Percentiles rank a stretch among this genome's conserved stretches.
phyloP scores from a whole-genome alignment of 2,329 filamentous ascomycete species.

The Neurospora crassa region DNA sequence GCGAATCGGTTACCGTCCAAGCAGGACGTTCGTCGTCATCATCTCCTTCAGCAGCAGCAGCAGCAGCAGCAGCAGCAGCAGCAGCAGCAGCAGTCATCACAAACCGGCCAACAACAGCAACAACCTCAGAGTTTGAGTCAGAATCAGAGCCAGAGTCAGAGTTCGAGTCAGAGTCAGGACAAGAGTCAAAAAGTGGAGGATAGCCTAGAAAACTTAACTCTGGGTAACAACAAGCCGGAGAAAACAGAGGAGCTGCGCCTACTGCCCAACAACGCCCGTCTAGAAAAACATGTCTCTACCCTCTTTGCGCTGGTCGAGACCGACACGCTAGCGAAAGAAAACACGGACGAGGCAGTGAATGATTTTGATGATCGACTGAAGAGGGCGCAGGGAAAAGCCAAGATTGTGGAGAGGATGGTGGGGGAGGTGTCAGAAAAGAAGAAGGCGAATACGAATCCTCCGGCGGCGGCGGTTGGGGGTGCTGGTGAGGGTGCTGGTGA shows the following conservation, averaged over 20 bases:
- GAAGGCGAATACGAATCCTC: background rate
- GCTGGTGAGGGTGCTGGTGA: background rate
- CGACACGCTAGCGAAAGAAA: slow-evolving; percentile 66
- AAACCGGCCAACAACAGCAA: too few species aligned
- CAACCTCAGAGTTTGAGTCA: too few species aligned
- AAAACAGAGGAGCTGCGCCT: slow-evolving; percentile 22
- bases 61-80: too few species aligned
- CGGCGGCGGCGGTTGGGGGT: background rate
- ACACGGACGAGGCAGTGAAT: slow-evolving; percentile 79
- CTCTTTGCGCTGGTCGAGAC: slow-evolving; percentile 73
- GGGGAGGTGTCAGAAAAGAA: slow-evolving; percentile 25
- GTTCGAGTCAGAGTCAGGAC: background rate
- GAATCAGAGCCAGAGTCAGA: background rate
- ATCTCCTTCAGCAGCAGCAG: too few species aligned
- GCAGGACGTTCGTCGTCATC: background rate
- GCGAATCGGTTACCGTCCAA: slow-evolving; percentile 51
- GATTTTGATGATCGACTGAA: slow-evolving; percentile 88
- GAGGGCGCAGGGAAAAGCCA: slow-evolving; percentile 72
- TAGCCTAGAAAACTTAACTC: too few species aligned
- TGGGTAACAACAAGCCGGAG: too few species aligned
- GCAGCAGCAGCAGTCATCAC: too few species aligned
- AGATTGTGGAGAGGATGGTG: slow-evolving; percentile 68
- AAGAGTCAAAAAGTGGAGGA: background rate
- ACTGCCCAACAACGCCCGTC: slow-evolving; percentile 50
- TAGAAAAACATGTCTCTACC: slow-evolving; percentile 66